These are phyloP conservation scores for Tetracentron sinense DNA, from an alignment of 164 flowering plant genomes.

Conservation along the genomic window DNA sequence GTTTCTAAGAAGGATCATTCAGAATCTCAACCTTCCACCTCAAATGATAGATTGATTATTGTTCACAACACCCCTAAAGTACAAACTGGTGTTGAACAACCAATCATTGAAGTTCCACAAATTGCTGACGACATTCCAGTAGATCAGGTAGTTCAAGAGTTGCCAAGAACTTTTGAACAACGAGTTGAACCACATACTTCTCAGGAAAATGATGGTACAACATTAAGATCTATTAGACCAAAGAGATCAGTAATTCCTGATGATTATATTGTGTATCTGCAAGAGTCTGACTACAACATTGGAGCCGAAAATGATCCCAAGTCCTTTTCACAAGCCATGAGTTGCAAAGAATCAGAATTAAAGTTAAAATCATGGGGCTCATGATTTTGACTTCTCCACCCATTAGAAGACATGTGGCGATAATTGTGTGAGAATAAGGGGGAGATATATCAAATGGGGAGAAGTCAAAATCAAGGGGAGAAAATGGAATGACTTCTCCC, in stretches of 20 bases:
- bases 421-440: too few relatives aligned
- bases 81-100: slow-evolving; percentile 14
- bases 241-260: slow-evolving; percentile 14
- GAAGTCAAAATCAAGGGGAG: too few relatives aligned
- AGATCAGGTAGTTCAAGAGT: slow-evolving; percentile 6
- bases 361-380: too few relatives aligned
- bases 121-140: slow-evolving; percentile 1
- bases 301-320: slow-evolving; percentile 15
- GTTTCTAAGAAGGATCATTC: slow-evolving; percentile 2
- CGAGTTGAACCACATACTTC: not conserved
- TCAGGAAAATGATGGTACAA: not conserved
- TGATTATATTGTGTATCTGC: slow-evolving; percentile 12
- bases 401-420: too few relatives aligned
- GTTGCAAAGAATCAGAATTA: slow-evolving; percentile 7
- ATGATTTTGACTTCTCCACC: too few relatives aligned
- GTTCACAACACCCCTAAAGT: slow-evolving; percentile 14
- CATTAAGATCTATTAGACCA: slow-evolving; percentile 10
- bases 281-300: slow-evolving; percentile 9
- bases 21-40: slow-evolving; percentile 12
- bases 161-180: slow-evolving; percentile 3
- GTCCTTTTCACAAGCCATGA: slow-evolving; percentile 15
- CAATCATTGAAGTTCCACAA: slow-evolving; percentile 12
- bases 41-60: slow-evolving; percentile 14
- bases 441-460: too few relatives aligned
- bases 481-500: too few relatives aligned